These are phyloP conservation scores for Cryptomeria japonica DNA, from an alignment of 75 land plant species.

Conservation along the genomic window DNA sequence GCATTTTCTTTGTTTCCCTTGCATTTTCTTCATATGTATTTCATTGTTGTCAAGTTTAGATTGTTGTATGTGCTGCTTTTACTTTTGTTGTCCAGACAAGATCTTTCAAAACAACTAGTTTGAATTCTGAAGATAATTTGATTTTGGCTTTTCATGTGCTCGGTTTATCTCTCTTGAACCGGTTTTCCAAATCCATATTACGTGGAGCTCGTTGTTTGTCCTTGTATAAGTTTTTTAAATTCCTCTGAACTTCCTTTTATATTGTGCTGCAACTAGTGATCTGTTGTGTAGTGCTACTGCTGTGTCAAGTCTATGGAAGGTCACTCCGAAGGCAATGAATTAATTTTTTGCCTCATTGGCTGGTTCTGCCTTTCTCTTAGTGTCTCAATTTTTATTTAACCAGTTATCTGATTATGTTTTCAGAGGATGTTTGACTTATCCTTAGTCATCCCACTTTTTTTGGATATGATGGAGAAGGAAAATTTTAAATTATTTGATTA, in stretches of 20 bases:
- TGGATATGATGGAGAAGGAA: background rate
- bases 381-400: background rate
- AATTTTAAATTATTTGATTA: background rate
- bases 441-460: background rate
- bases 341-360: background rate
- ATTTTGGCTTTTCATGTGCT: background rate
- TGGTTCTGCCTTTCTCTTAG: background rate
- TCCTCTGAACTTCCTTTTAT: background rate
- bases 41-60: background rate
- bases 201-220: background rate
- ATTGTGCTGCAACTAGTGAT: background rate
- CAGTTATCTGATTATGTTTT: background rate
- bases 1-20: background rate
- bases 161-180: background rate
- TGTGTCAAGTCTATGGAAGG: background rate
- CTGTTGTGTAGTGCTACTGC: background rate
- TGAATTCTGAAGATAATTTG: background rate
- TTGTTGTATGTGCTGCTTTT: background rate
- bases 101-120: background rate
- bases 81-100: background rate
- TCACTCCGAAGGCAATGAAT: background rate
- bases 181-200: background rate
- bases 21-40: background rate
- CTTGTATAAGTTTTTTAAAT: background rate
- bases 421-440: background rate